phyloP scores from a whole-genome alignment of 495 filamentous ascomycete species.

The Thermochaetoides thermophila region DNA sequence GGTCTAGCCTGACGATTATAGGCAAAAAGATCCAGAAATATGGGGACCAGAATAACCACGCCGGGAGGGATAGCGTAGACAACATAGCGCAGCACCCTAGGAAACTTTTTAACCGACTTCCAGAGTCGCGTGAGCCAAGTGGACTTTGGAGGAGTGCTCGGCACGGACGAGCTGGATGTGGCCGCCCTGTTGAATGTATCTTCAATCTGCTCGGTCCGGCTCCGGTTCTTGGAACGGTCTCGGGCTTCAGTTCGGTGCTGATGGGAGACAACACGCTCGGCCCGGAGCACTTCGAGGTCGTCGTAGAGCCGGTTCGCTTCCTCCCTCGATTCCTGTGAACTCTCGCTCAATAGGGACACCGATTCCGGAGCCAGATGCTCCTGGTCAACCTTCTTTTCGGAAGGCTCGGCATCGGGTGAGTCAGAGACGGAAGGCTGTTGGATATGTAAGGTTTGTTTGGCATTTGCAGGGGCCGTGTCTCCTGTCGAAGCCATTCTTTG shows the following conservation, averaged over 20 bases:
- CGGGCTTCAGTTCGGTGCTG: slow-evolving; percentile 25
- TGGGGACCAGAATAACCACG: slow-evolving; percentile 60
- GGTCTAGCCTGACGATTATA: slow-evolving; percentile 29
- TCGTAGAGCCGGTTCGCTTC: slow-evolving; percentile 62
- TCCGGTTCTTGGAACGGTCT: slow-evolving; percentile 22
- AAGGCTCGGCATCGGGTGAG: no score
- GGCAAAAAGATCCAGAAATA: slow-evolving; percentile 59
- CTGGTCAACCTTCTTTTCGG: slow-evolving; percentile 9
- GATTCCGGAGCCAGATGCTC: slow-evolving; percentile 11
- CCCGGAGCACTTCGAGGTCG: slow-evolving; percentile 69
- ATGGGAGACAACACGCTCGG: slow-evolving; percentile 57
- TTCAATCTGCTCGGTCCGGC: slow-evolving; percentile 38
- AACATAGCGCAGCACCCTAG: slow-evolving; percentile 68
- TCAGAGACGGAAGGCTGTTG: no score
- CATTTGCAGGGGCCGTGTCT: no score
- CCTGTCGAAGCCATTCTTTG: no score
- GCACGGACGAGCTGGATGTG: slow-evolving; percentile 22
- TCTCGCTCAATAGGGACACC: slow-evolving; percentile 1
- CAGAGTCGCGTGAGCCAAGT: slow-evolving; percentile 40
- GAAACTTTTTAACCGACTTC: slow-evolving; percentile 49
- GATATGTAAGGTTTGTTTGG: no score
- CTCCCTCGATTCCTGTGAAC: slow-evolving; percentile 31
- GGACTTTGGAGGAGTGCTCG: slow-evolving; percentile 50
- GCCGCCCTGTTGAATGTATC: slow-evolving; percentile 66
- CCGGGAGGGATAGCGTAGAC: slow-evolving; percentile 71